A percentile compares a stretch with the other conserved stretches of the same genome.
These are phyloP conservation scores for Ganoderma boninense DNA, from an alignment of 1,284 basidiomycete genomes.

Conservation along the genomic window DNA sequence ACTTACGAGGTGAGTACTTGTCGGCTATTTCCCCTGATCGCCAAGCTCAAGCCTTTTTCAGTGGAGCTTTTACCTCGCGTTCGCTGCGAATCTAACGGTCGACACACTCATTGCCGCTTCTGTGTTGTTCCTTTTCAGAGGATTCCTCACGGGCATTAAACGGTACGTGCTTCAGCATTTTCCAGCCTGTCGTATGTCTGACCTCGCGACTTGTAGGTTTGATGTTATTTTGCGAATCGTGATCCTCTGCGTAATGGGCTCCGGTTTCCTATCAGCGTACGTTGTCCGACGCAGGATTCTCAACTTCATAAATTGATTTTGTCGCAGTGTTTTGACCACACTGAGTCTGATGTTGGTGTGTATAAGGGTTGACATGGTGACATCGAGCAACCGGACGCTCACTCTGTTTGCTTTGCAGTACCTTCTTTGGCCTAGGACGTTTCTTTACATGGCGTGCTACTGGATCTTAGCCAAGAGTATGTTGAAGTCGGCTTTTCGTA, in stretches of 20 bases:
- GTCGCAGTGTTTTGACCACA: conserved; percentile 1
- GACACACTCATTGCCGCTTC: neutral
- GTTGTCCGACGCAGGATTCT: neutral
- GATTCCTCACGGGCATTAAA: conserved; percentile 19
- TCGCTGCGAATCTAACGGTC: neutral
- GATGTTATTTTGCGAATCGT: conserved; percentile 17
- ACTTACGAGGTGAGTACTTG: neutral
- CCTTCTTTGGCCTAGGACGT: neutral
- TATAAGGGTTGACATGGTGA: neutral
- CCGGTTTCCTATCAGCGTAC: conserved; percentile 20
- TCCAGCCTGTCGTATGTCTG: neutral
- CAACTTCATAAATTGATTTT: neutral
- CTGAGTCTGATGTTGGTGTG: neutral
- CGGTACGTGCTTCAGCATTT: conserved; percentile 2
- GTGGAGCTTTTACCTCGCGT: conserved; percentile 4
- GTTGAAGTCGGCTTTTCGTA: neutral
- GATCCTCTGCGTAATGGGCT: conserved; percentile 18
- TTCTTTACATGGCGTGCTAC: conserved; percentile 14
- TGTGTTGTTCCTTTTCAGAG: conserved; percentile 15
- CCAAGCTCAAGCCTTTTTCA: neutral
- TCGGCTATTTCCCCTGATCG: neutral
- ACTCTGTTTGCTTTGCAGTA: neutral
- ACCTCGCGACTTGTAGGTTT: conserved; percentile 3
- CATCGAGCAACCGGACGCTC: neutral
- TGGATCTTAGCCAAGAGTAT: conserved; percentile 21